These are phyloP conservation scores for Phenoliferia sp. DNA, from an alignment of 1,284 basidiomycete species.

Conservation along the genomic window DNA sequence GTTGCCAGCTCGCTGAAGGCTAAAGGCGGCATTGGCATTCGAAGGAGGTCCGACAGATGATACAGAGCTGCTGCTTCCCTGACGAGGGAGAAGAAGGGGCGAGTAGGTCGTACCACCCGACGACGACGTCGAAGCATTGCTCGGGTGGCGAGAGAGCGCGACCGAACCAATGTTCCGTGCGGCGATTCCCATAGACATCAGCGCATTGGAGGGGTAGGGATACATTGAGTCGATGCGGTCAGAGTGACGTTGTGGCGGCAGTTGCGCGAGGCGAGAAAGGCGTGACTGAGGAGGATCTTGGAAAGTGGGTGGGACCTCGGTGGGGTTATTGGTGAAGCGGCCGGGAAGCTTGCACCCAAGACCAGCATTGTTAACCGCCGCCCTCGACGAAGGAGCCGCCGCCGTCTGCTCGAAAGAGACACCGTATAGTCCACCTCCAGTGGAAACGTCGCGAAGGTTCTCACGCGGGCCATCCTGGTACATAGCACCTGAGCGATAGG, in stretches of 20 bases:
- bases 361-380: no score
- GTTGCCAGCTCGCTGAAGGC: constrained; percentile 25
- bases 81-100: constrained; percentile 12
- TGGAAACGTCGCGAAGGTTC: neutral
- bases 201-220: neutral
- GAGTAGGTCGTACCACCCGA: neutral
- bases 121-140: constrained; percentile 19
- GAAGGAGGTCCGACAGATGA: constrained; percentile 13
- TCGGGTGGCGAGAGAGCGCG: no score
- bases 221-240: neutral
- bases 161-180: neutral
- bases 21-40: constrained; percentile 14
- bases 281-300: constrained; percentile 23
- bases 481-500: neutral
- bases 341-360: constrained; percentile 19
- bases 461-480: neutral
- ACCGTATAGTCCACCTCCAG: neutral
- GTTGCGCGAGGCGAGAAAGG: constrained; percentile 21
- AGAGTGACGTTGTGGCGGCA: neutral
- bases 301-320: constrained; percentile 25
- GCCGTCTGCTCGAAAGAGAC: neutral
- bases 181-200: neutral
- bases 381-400: neutral
- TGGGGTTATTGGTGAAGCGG: constrained; percentile 13
- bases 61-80: constrained; percentile 19